Percentiles rank a stretch among this genome's conserved stretches.
Conservation (phyloP, 2,329 filamentous ascomycete species). For the Verticillium alfalfae region DNA sequence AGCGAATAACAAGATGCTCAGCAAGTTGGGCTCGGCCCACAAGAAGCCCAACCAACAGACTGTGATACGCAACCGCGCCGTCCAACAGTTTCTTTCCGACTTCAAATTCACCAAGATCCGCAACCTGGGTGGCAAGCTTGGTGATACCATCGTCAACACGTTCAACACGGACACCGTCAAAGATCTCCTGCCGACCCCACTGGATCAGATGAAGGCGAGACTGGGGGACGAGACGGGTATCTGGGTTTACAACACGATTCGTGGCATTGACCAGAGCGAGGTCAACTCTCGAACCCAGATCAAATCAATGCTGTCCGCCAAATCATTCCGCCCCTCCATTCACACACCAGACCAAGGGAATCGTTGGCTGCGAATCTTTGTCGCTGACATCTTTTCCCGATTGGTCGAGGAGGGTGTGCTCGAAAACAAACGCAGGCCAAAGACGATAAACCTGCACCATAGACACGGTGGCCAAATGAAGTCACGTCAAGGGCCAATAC, state of each 20-base stretch:
- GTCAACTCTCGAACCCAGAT: conserved; percentile 89
- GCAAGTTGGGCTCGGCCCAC: conserved; percentile 85
- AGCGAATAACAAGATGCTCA: conserved; percentile 88
- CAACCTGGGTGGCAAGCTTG: conserved; percentile 91
- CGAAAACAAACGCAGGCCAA: conserved; percentile 81
- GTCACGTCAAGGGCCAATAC: conserved; percentile 72
- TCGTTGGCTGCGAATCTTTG: conserved; percentile 87
- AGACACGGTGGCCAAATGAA: conserved; percentile 67
- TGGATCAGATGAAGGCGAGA: conserved; percentile 72
- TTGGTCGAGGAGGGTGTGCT: conserved; percentile 86
- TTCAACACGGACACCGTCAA: conserved; percentile 78
- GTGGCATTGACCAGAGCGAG: conserved; percentile 81
- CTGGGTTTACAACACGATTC: conserved; percentile 81
- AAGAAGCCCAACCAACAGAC: conserved; percentile 95
- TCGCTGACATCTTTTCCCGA: conserved; percentile 82
- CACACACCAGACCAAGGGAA: conserved; percentile 70
- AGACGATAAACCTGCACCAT: conserved; percentile 79
- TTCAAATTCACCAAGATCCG: conserved; percentile 96
- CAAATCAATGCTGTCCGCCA: conserved; percentile 95
- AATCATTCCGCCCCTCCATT: conserved; percentile 85
- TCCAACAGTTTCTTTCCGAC: conserved; percentile 69
- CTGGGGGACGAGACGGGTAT: conserved; percentile 78
- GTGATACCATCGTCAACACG: conserved; percentile 73
- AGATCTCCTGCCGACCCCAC: conserved; percentile 65
- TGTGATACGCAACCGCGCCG: conserved; percentile 80